Percentiles rank a stretch among this genome's conserved stretches.
phyloP scores from a whole-genome alignment of 306 rosid species.

The Vicia sativa region DNA sequence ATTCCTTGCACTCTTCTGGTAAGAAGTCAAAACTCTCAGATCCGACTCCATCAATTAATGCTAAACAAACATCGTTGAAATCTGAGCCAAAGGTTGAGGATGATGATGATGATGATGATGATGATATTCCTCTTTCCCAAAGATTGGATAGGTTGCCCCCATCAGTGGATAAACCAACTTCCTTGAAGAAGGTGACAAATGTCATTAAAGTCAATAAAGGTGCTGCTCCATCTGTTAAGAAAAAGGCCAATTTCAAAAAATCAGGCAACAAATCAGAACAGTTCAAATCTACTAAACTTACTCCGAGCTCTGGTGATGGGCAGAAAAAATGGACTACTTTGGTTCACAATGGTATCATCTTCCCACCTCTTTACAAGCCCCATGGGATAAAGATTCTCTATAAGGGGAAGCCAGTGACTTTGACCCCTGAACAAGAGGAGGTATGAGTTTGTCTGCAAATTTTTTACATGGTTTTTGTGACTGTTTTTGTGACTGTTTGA shows the following conservation, averaged over 20 bases:
- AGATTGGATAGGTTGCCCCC: constrained; percentile 33
- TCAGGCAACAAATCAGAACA: constrained; percentile 57
- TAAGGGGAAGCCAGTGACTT: constrained; percentile 74
- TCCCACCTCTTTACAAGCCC: constrained; percentile 82
- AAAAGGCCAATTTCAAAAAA: constrained; percentile 41
- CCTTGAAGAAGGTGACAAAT: constrained; percentile 42
- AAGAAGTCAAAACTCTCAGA: constrained; percentile 50
- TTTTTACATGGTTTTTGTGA: neutral
- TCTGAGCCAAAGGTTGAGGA: constrained; percentile 37
- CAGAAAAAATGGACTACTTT: constrained; percentile 94
- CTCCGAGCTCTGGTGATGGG: constrained; percentile 90
- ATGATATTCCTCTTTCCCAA: constrained; percentile 50
- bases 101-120: constrained; percentile 22
- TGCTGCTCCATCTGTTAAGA: constrained; percentile 39
- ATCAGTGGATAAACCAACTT: constrained; percentile 33
- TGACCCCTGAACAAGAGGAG: constrained; percentile 96
- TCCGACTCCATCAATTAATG: constrained; percentile 32
- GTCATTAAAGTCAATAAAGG: constrained; percentile 46
- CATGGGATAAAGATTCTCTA: constrained; percentile 82
- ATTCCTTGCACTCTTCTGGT: constrained; percentile 30
- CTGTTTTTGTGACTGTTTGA: neutral
- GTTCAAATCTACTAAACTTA: constrained; percentile 70
- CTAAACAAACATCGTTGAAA: constrained; percentile 32
- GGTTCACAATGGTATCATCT: constrained; percentile 94
- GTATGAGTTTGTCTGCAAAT: constrained; percentile 42